Conservation (phyloP, 2,329 filamentous ascomycete species). For the Trichothecium roseum region DNA sequence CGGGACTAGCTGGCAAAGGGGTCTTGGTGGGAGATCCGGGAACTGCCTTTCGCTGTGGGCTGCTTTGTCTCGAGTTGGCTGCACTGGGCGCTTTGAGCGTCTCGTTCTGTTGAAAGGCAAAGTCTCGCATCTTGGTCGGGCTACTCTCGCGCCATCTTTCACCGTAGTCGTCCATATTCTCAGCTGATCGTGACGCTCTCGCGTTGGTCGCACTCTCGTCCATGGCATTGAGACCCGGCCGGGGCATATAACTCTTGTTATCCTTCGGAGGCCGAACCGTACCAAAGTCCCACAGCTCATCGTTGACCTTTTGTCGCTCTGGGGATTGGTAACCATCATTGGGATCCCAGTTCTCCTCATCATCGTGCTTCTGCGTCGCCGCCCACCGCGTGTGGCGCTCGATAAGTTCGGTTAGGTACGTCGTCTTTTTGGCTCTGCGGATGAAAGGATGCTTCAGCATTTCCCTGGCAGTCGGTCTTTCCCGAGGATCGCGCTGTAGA, state of each 20-base stretch:
- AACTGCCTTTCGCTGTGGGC: conserved; percentile 49
- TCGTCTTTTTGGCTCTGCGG: conserved; percentile 83
- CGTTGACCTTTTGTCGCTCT: conserved; percentile 49
- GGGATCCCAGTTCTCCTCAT: conserved; percentile 40
- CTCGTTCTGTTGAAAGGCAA: conserved; percentile 33
- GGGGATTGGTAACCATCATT: conserved; percentile 26
- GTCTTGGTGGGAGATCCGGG: conserved; percentile 47
- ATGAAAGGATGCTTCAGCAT: conserved; percentile 86
- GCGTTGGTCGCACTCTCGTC: conserved; percentile 75
- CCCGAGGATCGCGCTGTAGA: conserved; percentile 77
- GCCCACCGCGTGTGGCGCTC: conserved; percentile 84
- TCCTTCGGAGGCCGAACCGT: conserved; percentile 76
- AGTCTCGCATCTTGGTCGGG: conserved; percentile 41
- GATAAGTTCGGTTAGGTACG: conserved; percentile 93
- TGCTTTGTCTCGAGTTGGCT: conserved; percentile 43
- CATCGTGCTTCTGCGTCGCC: conserved; percentile 63
- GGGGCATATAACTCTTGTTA: conserved; percentile 43
- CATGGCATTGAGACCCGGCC: conserved; percentile 57
- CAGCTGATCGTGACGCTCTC: conserved; percentile 45
- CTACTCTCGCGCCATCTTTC: conserved; percentile 40
- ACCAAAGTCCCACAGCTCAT: conserved; percentile 98
- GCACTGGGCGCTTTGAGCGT: conserved; percentile 43
- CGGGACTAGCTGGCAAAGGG: conserved; percentile 40
- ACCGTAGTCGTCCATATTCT: conserved; percentile 38
- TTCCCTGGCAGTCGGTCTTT: conserved; percentile 78